These are phyloP conservation scores for Alternaria ventricosa DNA, from an alignment of 2,329 filamentous ascomycete species.

Conservation along the genomic window DNA sequence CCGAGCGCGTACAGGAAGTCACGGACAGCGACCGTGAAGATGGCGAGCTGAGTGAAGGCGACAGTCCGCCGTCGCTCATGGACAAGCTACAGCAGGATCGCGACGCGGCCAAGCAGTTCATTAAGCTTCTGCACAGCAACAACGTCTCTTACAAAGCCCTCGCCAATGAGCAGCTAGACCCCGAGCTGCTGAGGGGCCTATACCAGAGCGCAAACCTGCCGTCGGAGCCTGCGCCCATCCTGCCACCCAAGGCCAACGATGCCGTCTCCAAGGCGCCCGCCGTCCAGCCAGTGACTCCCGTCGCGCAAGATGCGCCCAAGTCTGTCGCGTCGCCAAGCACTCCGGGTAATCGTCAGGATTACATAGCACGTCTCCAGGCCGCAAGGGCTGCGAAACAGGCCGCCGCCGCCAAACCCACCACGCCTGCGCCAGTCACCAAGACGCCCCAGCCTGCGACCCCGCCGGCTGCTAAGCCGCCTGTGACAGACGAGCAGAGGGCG, in stretches of 20 bases:
- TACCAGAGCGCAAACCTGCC: conserved; percentile 39
- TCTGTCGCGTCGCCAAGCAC: conserved; percentile 21
- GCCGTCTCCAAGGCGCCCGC: conserved; percentile 8
- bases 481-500: conserved; percentile 53
- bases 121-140: conserved; percentile 55
- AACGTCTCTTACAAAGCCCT: conserved; percentile 78
- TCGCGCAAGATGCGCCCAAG: conserved; percentile 22
- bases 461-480: conserved; percentile 20
- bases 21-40: conserved; percentile 66
- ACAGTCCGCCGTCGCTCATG: conserved; percentile 9
- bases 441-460: conserved; percentile 23
- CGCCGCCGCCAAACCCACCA: conserved; percentile 15
- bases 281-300: conserved; percentile 9
- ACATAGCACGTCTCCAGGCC: conserved; percentile 78
- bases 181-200: conserved; percentile 32
- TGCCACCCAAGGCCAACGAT: conserved; percentile 25
- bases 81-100: conserved; percentile 32
- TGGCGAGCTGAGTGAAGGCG: conserved; percentile 74
- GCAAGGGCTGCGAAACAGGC: conserved; percentile 65
- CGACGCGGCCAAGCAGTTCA: conserved; percentile 45
- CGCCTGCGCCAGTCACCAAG: conserved; percentile 13
- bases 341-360: conserved; percentile 72
- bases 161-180: conserved; percentile 40
- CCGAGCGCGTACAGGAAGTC: conserved; percentile 38
- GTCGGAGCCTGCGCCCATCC: conserved; percentile 33